Evolutionary conservation across 495 filamentous ascomycete species (phyloP).

Genomic region (Tirmania nivea): DNA sequence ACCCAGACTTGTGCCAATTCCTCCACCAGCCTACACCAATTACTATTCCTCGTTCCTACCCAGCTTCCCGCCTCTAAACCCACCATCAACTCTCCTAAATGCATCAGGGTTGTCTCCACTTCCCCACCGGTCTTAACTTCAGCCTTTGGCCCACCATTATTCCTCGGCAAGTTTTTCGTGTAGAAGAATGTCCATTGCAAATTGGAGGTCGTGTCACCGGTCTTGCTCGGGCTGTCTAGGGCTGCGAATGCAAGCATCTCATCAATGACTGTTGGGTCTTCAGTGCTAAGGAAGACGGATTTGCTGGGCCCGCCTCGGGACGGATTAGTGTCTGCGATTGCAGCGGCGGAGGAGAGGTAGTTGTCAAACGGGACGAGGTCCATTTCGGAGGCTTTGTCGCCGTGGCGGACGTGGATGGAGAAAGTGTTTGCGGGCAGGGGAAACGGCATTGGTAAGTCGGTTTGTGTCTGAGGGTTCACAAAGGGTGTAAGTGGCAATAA

Average conservation of each 20-base stretch:
- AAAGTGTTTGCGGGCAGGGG: conserved; percentile 4
- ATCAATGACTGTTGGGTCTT: conserved; percentile 7
- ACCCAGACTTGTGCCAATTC: not conserved
- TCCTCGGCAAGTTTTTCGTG: not conserved
- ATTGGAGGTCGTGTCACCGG: not conserved
- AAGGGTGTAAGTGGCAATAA: too few relatives aligned
- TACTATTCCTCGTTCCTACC: not conserved
- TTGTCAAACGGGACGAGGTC: conserved; percentile 3
- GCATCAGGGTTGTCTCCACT: not conserved
- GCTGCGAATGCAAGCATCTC: not conserved
- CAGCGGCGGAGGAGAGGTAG: conserved; percentile 5
- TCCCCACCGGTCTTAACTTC: not conserved
- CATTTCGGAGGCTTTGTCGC: conserved; percentile 7
- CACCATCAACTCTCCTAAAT: not conserved
- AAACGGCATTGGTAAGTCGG: not conserved
- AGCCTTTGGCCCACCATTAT: not conserved
- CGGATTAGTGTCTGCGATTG: conserved; percentile 6
- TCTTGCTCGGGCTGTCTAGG: not conserved
- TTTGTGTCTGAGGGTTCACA: not conserved
- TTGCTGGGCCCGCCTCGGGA: not conserved
- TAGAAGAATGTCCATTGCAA: not conserved
- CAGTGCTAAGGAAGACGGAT: conserved; percentile 9
- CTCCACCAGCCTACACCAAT: not conserved
- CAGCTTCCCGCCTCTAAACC: not conserved
- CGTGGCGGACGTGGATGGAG: conserved; percentile 11